Percentiles rank a stretch among this genome's conserved stretches.
phyloP scores from a whole-genome alignment of 2,329 filamentous ascomycete genomes.

The Alternaria sp. region DNA sequence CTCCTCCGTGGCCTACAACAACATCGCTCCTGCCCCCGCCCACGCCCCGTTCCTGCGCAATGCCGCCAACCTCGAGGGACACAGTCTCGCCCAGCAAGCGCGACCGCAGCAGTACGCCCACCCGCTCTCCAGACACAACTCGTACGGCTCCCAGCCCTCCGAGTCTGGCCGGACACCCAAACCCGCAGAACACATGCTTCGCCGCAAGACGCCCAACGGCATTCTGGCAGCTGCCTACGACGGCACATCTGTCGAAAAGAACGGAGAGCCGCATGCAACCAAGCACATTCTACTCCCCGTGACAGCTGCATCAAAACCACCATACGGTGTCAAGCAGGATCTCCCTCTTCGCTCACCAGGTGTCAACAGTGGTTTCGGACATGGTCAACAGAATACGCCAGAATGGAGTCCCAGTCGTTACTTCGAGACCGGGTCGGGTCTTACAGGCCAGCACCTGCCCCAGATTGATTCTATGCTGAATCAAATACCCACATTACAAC shows the following conservation, averaged over 20 bases:
- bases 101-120: slow-evolving; percentile 48
- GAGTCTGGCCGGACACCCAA: slow-evolving; percentile 36
- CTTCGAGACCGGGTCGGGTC: slow-evolving; percentile 45
- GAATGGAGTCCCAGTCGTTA: slow-evolving; percentile 47
- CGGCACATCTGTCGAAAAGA: slow-evolving; percentile 76
- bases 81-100: slow-evolving; percentile 28
- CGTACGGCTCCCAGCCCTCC: slow-evolving; percentile 39
- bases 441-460: slow-evolving; percentile 52
- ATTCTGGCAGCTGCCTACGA: slow-evolving; percentile 92
- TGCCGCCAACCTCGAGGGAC: slow-evolving; percentile 32
- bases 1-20: slow-evolving; percentile 32
- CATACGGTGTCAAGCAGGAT: slow-evolving; percentile 44
- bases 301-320: slow-evolving; percentile 50
- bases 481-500: slow-evolving; percentile 64
- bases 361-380: slow-evolving; percentile 20
- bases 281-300: slow-evolving; percentile 84
- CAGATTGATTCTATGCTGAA: slow-evolving; percentile 68
- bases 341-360: slow-evolving; percentile 44
- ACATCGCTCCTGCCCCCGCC: slow-evolving; percentile 29
- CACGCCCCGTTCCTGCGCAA: slow-evolving; percentile 36
- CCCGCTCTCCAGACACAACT: slow-evolving; percentile 48
- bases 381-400: slow-evolving; percentile 27
- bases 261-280: slow-evolving; percentile 73
- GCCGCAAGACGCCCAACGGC: slow-evolving; percentile 93
- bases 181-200: slow-evolving; percentile 74